These are phyloP conservation scores for Clavispora santaluciae DNA, from an alignment of 805 yeast genomes.

Conservation along the genomic window DNA sequence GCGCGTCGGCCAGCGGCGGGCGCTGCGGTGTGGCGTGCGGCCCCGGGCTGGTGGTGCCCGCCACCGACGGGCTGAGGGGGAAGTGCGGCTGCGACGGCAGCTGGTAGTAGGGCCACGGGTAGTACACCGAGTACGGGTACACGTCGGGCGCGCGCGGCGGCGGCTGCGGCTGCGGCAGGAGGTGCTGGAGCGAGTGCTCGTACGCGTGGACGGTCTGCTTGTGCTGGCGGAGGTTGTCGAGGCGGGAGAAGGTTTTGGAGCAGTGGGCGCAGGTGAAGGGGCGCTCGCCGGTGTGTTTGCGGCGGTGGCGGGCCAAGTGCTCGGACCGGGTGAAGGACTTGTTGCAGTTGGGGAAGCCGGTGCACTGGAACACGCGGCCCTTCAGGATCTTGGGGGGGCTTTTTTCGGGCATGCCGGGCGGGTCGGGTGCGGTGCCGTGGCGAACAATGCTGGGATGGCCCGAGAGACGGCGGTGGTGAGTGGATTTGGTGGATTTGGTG, in stretches of 20 bases:
- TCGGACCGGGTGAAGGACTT: conserved; percentile 91
- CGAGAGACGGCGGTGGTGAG: too few relatives aligned
- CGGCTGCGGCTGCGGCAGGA: conserved; percentile 1
- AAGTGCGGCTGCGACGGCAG: background rate
- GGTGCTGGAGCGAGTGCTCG: conserved; percentile 22
- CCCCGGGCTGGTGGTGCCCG: too few relatives aligned
- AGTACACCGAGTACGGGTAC: conserved; percentile 1
- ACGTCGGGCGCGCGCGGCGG: background rate
- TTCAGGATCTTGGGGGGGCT: conserved; percentile 41
- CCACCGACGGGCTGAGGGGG: too few relatives aligned
- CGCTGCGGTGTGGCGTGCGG: background rate
- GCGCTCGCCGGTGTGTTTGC: conserved; percentile 92
- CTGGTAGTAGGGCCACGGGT: conserved; percentile 2
- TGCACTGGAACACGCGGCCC: conserved; percentile 74
- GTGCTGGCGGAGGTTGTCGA: conserved; percentile 89
- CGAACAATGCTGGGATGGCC: background rate
- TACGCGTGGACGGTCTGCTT: conserved; percentile 64
- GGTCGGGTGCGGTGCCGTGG: too few relatives aligned
- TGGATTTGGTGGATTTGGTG: too few relatives aligned
- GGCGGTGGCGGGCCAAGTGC: conserved; percentile 85
- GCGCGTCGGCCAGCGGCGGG: background rate
- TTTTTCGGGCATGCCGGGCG: background rate
- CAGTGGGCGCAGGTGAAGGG: conserved; percentile 88
- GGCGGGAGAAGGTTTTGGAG: conserved; percentile 68
- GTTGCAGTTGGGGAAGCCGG: conserved; percentile 78